Base-by-base conservation (phyloP, 805 yeast species). In the Candida rishiriensis region DNA sequence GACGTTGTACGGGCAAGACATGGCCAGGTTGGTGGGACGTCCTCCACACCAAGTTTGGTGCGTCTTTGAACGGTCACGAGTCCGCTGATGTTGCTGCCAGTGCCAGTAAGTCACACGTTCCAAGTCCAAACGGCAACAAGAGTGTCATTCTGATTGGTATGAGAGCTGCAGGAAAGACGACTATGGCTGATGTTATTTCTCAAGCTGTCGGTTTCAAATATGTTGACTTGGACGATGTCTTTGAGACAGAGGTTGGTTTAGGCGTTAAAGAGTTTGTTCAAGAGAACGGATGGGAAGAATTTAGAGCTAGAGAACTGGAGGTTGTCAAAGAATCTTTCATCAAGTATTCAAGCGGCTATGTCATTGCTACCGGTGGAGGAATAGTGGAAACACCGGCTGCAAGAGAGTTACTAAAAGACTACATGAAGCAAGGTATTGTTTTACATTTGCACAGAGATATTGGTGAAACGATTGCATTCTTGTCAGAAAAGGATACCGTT, bases 1-100 rank as follows among this genome's bases (percentile, higher is more conserved):
- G 97, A 66, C 78, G 85, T 21, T 88, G 97, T 61, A 95, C 97
- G 1, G 95, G 91, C 45, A 93, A 93, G 70, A 93, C 99, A 0
- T 93, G 99, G 99, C 99, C 99, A 16, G 98, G 97, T 33, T 93
- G 99, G 99, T 93, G 99, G 99, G 99, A 93, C 66, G 76, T 82
- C 31, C 71, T 93, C 50, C 89, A 82, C 60, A 76, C 85, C 40
- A 67, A 74, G 39, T 78, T 93, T 55, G 75, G 80, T 16, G 84
- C 78, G 21, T 56, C 65, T 10, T 64, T 93, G 32, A 85, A 81
- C 56, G 99, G 99, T 21, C 72, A 72, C 54, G 95, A 86, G 58
- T 49, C 46, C 44, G 50, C 45, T 47, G 48, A 45, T 39, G n/a
- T 52, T 15, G 45, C 51, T 12, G 34, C 46, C 12, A 37, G 29